A percentile compares a stretch with the other conserved stretches of the same genome.
Evolutionary conservation across 257 asterid genomes (phyloP).

Genomic region (Phtheirospermum japonicum): DNA sequence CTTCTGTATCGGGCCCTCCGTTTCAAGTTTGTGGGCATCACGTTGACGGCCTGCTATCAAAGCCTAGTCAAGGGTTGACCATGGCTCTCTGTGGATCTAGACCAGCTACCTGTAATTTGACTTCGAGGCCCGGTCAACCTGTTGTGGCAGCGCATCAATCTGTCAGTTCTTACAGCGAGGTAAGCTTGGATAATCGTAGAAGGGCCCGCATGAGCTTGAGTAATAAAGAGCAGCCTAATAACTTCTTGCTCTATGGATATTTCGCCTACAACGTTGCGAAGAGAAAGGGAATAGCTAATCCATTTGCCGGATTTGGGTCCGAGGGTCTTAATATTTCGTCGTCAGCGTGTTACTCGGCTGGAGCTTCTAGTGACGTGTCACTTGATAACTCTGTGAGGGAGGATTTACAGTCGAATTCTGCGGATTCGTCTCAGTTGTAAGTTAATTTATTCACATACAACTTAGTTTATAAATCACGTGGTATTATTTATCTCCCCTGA

Average conservation of each 20-base stretch:
- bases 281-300: conserved; percentile 45
- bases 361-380: conserved; percentile 65
- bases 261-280: conserved; percentile 57
- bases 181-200: conserved; percentile 42
- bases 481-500: not conserved
- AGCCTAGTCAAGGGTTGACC: conserved; percentile 34
- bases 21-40: conserved; percentile 72
- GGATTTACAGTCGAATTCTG: conserved; percentile 43
- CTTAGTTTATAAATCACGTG: conserved; percentile 2
- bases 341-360: conserved; percentile 52
- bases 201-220: conserved; percentile 66
- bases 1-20: conserved; percentile 78
- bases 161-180: conserved; percentile 39
- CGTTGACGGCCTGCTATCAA: conserved; percentile 45
- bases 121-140: conserved; percentile 35
- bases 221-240: conserved; percentile 62
- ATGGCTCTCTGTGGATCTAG: conserved; percentile 48
- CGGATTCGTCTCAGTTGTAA: conserved; percentile 58
- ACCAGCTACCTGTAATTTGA: conserved; percentile 31
- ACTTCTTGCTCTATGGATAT: conserved; percentile 60
- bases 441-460: conserved; percentile 25
- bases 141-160: conserved; percentile 42
- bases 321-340: conserved; percentile 50
- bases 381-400: conserved; percentile 52
- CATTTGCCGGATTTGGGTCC: conserved; percentile 47